A percentile compares a stretch with the other conserved stretches of the same genome.
Conservation (phyloP, 495 filamentous ascomycete species). For the Neurospora pannonica region DNA sequence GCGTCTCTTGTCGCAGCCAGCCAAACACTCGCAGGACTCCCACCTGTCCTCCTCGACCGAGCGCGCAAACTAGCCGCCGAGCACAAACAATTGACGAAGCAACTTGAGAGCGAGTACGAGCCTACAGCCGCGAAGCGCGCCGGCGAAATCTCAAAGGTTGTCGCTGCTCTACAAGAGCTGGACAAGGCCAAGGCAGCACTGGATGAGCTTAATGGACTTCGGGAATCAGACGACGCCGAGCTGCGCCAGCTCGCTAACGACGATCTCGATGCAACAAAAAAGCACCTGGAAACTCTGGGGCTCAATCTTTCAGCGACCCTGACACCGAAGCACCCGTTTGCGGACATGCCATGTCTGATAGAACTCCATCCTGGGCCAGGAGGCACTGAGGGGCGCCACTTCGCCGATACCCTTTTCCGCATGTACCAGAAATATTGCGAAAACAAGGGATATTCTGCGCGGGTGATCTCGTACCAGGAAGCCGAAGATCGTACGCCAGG, state of each 20-base stretch:
- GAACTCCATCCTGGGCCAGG: slow-evolving; percentile 93
- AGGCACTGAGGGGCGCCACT: slow-evolving; percentile 81
- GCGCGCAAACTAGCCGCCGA: slow-evolving; percentile 30
- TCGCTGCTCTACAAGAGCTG: slow-evolving; percentile 60
- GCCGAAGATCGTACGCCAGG: slow-evolving; percentile 44
- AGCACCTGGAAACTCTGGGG: slow-evolving; percentile 49
- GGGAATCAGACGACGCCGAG: slow-evolving; percentile 42
- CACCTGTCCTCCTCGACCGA: slow-evolving; percentile 31
- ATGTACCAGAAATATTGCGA: slow-evolving; percentile 84
- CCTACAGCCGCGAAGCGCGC: slow-evolving; percentile 60
- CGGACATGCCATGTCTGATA: slow-evolving; percentile 80
- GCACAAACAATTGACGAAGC: slow-evolving; percentile 55
- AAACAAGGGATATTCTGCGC: slow-evolving; percentile 37
- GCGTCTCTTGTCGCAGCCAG: neutral
- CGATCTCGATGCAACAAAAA: slow-evolving; percentile 58
- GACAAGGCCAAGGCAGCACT: slow-evolving; percentile 49
- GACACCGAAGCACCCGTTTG: slow-evolving; percentile 85
- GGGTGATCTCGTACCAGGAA: slow-evolving; percentile 42
- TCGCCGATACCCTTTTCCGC: slow-evolving; percentile 73
- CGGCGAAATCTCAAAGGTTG: slow-evolving; percentile 65
- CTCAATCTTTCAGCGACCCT: slow-evolving; percentile 61
- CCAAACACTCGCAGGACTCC: slow-evolving; percentile 9
- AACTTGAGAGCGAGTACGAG: slow-evolving; percentile 56
- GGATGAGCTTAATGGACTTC: slow-evolving; percentile 40
- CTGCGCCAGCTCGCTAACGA: slow-evolving; percentile 60